These are phyloP conservation scores for Phytopythium ostracodes DNA, from an alignment of 352 stramenopile genomes.

Conservation along the genomic window DNA sequence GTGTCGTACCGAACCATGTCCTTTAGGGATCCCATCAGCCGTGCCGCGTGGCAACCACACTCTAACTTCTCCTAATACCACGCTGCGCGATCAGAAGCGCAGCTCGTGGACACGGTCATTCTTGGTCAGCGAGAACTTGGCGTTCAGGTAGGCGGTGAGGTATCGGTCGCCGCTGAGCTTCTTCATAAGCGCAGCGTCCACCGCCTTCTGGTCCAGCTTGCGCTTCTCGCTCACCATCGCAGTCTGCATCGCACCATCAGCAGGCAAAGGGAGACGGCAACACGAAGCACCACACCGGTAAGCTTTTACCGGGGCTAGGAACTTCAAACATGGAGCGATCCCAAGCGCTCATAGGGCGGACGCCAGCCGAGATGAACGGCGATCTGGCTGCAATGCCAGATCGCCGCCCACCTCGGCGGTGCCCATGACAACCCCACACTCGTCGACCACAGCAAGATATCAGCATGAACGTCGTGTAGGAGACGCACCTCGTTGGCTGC, in stretches of 20 bases:
- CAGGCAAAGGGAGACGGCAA: conserved; percentile 10
- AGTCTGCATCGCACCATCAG: conserved; percentile 14
- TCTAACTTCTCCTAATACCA: not conserved
- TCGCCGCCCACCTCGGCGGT: conserved; percentile 5
- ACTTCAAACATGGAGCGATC: conserved; percentile 52
- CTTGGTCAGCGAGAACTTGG: conserved; percentile 93
- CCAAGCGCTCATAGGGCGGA: conserved; percentile 44
- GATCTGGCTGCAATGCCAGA: not conserved
- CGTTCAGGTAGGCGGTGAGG: conserved; percentile 94
- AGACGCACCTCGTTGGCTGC: conserved; percentile 22
- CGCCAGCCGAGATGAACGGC: not conserved
- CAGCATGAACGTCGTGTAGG: not conserved
- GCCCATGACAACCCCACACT: conserved; percentile 7
- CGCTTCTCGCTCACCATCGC: conserved; percentile 89
- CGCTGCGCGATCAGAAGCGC: conserved; percentile 89
- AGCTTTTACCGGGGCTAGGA: conserved; percentile 16
- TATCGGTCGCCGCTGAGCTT: conserved; percentile 71
- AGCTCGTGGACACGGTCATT: conserved; percentile 95
- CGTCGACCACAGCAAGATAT: not conserved
- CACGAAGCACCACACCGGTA: conserved; percentile 11
- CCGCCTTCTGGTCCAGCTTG: conserved; percentile 95
- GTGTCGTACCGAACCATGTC: too few relatives aligned
- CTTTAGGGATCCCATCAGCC: not conserved
- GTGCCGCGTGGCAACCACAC: not conserved
- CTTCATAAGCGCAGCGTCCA: conserved; percentile 85